Evolutionary conservation across 371 early-diverging fungal species (phyloP).

Genomic region (Nematocida ironsii): DNA sequence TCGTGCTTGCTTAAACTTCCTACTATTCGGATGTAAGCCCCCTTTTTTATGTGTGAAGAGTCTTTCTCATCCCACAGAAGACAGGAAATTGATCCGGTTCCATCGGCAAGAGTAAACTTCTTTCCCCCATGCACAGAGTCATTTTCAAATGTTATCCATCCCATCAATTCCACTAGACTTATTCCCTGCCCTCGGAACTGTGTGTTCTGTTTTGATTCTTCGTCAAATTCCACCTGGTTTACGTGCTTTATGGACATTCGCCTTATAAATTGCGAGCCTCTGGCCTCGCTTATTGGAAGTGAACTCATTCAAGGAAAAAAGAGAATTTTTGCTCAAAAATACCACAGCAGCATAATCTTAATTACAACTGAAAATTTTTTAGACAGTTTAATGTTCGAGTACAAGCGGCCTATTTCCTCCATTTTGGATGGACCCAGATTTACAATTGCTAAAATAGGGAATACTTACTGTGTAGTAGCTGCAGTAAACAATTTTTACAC

Average conservation of each 20-base stretch:
- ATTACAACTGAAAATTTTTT: slow-evolving; percentile 42
- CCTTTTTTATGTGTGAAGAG: background rate
- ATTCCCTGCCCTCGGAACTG: background rate
- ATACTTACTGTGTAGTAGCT: slow-evolving; percentile 48
- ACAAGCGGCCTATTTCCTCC: slow-evolving; percentile 30
- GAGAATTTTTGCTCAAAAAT: slow-evolving; percentile 21
- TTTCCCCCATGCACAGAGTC: background rate
- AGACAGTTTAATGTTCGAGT: slow-evolving; percentile 41
- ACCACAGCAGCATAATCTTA: background rate
- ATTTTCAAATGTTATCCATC: background rate
- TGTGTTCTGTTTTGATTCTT: background rate
- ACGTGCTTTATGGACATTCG: slow-evolving; percentile 7
- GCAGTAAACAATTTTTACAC: slow-evolving; percentile 23
- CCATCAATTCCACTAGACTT: background rate
- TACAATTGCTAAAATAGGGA: slow-evolving; percentile 30
- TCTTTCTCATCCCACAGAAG: background rate
- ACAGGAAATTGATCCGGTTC: slow-evolving; percentile 31
- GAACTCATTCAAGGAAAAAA: slow-evolving; percentile 18
- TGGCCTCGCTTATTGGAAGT: background rate
- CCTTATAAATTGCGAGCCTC: background rate
- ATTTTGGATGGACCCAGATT: slow-evolving; percentile 20
- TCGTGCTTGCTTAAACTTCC: background rate
- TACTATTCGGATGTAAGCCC: slow-evolving; percentile 5
- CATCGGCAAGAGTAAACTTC: slow-evolving; percentile 23
- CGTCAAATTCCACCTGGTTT: slow-evolving; percentile 9